These are phyloP conservation scores for Sclerotinia nivalis DNA, from an alignment of 2,329 filamentous ascomycete genomes.

Conservation along the genomic window DNA sequence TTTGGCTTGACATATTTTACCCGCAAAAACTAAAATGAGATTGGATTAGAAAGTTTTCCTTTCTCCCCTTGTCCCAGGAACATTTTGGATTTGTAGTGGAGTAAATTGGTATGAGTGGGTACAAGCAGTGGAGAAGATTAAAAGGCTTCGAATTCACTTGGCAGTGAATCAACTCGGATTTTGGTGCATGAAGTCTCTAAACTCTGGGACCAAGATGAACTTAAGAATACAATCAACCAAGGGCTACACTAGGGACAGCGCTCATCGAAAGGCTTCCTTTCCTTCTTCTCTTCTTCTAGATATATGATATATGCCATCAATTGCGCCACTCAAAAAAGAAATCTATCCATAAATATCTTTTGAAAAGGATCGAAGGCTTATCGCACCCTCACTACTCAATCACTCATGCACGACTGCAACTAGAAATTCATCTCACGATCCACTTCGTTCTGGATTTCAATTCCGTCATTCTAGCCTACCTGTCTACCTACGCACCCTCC, in stretches of 20 bases:
- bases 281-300: background rate
- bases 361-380: background rate
- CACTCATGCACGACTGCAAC: conserved; percentile 9
- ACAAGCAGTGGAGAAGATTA: conserved; percentile 2
- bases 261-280: conserved; percentile 4
- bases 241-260: background rate
- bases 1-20: background rate
- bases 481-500: background rate
- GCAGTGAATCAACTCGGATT: background rate
- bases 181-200: background rate
- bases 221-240: background rate
- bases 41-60: background rate
- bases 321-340: background rate
- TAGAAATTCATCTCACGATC: conserved; percentile 9
- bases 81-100: background rate
- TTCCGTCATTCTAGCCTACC: background rate
- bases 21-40: background rate
- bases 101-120: background rate
- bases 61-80: conserved; percentile 7
- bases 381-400: background rate
- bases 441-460: background rate
- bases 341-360: background rate
- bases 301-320: background rate
- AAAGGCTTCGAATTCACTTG: background rate
- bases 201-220: background rate